A percentile compares a stretch with the other conserved stretches of the same genome.
These are phyloP conservation scores for Trypanosoma lewisi DNA, from an alignment of 208 protist species.

Conservation along the genomic window DNA sequence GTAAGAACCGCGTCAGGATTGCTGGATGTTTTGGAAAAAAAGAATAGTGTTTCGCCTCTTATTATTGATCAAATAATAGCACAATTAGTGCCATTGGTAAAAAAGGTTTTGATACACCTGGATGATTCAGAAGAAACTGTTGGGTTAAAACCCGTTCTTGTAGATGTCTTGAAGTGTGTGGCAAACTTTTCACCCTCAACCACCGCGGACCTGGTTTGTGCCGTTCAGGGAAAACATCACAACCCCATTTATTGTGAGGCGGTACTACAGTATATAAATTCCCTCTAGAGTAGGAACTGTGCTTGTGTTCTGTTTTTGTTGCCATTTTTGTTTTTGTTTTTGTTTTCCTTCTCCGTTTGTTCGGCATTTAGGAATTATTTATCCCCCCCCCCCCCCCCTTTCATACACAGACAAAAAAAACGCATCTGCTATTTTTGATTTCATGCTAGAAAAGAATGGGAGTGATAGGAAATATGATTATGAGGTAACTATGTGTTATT, in stretches of 20 bases:
- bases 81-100: constrained; percentile 63
- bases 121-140: constrained; percentile 78
- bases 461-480: too few relatives aligned
- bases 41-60: constrained; percentile 22
- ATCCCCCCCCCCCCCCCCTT: too few relatives aligned
- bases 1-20: constrained; percentile 47
- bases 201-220: constrained; percentile 54
- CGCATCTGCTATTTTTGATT: too few relatives aligned
- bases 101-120: constrained; percentile 82
- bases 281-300: constrained; percentile 23
- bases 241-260: constrained; percentile 46
- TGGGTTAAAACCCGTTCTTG: constrained; percentile 46
- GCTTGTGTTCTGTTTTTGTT: too few relatives aligned
- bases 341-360: constrained; percentile 11
- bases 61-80: constrained; percentile 57
- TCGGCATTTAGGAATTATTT: too few relatives aligned
- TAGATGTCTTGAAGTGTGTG: constrained; percentile 43
- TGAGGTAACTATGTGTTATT: too few relatives aligned
- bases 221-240: constrained; percentile 46
- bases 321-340: constrained; percentile 10
- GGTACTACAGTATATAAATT: constrained; percentile 43
- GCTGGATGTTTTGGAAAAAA: constrained; percentile 24
- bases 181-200: constrained; percentile 54
- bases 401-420: too few relatives aligned
- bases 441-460: too few relatives aligned